Evolutionary conservation across 495 filamentous ascomycete species (phyloP).

Genomic region (Penicillium antarcticum): DNA sequence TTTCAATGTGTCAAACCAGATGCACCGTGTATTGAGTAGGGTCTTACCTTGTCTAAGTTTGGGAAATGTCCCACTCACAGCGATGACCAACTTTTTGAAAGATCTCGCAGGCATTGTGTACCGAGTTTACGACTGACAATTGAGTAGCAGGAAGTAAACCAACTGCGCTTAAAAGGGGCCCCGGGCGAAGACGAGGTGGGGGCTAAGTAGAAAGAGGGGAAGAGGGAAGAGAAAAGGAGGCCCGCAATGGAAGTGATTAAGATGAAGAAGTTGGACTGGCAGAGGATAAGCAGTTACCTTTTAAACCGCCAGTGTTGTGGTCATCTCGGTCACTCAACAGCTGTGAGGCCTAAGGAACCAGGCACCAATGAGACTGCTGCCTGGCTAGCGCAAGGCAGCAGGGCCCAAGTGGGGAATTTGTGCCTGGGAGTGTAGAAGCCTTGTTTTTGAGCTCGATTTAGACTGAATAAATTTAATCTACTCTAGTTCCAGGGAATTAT

Average conservation of each 20-base stretch:
- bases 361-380: slow-evolving; percentile 4
- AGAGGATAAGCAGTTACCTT: background rate
- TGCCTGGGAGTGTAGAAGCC: no score
- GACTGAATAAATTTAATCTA: no score
- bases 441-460: no score
- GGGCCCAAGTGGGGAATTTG: background rate
- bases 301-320: no score
- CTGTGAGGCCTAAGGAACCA: background rate
- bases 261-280: background rate
- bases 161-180: background rate
- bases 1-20: slow-evolving; percentile 1
- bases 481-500: no score
- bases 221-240: no score
- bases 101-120: slow-evolving; percentile 22
- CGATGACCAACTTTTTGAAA: slow-evolving; percentile 49
- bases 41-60: slow-evolving; percentile 49
- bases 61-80: slow-evolving; percentile 60
- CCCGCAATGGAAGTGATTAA: background rate
- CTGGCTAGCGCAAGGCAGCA: slow-evolving; percentile 6
- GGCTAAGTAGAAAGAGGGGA: background rate
- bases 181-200: background rate
- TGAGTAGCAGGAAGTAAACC: background rate
- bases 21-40: background rate
- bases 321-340: background rate
- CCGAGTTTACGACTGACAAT: background rate